phyloP scores from a whole-genome alignment of 331 rosid species.

The Quercus lobata region DNA sequence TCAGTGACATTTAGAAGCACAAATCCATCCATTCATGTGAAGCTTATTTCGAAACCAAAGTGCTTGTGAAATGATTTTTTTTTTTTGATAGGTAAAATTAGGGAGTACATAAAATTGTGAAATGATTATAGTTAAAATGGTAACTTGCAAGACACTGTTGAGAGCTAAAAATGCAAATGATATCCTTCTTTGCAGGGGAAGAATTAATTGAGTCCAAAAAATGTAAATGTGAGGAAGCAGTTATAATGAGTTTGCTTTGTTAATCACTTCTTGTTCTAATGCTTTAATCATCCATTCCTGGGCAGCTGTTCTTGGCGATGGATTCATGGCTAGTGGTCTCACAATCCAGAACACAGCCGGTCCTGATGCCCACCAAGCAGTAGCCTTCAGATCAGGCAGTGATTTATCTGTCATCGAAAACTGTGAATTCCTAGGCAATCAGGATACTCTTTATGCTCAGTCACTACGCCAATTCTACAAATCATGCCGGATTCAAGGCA shows the following conservation, averaged over 20 bases:
- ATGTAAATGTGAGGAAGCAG: neutral
- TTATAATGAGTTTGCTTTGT: neutral
- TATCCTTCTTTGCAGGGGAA: neutral
- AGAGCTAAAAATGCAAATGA: neutral
- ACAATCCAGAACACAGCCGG: constrained; percentile 89
- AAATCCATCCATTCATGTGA: too few species aligned
- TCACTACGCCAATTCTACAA: constrained; percentile 81
- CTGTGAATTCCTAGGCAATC: constrained; percentile 82
- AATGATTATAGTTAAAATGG: neutral
- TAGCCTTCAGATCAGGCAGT: constrained; percentile 82
- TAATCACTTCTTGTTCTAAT: neutral
- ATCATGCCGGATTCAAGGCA: constrained; percentile 69
- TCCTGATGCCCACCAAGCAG: constrained; percentile 88
- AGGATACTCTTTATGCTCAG: constrained; percentile 88
- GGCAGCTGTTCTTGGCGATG: constrained; percentile 84
- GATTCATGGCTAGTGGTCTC: constrained; percentile 81
- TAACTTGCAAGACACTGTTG: neutral
- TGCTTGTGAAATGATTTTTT: too few species aligned
- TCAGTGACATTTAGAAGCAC: too few species aligned
- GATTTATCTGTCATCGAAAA: constrained; percentile 61
- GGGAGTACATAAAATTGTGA: too few species aligned
- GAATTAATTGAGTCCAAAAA: too few species aligned
- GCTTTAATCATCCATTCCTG: neutral
- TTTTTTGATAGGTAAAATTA: too few species aligned
- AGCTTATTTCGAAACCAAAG: too few species aligned